Percentiles rank a stretch among this genome's conserved stretches.
These are phyloP conservation scores for Holtermannia corniformis DNA, from an alignment of 768 basidiomycete genomes.

Conservation along the genomic window DNA sequence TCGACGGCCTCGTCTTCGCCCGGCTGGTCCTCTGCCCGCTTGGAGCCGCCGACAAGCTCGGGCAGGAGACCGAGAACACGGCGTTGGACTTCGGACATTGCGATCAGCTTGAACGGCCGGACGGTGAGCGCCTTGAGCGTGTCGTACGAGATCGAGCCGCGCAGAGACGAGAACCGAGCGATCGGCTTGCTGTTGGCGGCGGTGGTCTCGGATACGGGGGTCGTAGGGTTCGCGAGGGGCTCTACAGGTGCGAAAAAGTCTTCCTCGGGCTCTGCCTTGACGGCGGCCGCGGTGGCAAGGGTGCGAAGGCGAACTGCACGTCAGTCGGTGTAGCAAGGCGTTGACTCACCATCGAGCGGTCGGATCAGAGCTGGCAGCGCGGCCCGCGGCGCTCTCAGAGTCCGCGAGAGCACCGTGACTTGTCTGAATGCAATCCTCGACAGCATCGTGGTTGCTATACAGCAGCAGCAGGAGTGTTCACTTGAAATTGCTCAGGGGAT, in stretches of 20 bases:
- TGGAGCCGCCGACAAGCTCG: conserved; percentile 44
- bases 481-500: too few relatives aligned
- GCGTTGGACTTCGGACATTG: conserved; percentile 75
- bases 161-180: conserved; percentile 39
- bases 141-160: conserved; percentile 38
- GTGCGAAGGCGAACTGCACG: neutral
- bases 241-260: neutral
- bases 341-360: too few relatives aligned
- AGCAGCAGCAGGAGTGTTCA: too few relatives aligned
- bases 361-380: too few relatives aligned
- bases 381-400: too few relatives aligned
- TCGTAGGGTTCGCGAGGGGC: neutral
- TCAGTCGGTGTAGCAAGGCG: too few relatives aligned
- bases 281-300: neutral
- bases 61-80: conserved; percentile 70
- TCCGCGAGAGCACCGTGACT: too few relatives aligned
- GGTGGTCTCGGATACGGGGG: too few relatives aligned
- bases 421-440: too few relatives aligned
- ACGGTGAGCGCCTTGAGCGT: conserved; percentile 54
- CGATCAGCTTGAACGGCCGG: conserved; percentile 56
- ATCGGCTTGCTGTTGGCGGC: neutral
- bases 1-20: conserved; percentile 17
- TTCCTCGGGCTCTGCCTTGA: neutral
- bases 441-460: too few relatives aligned
- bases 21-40: conserved; percentile 13